Percentiles rank a stretch among this genome's conserved stretches.
phyloP scores from a whole-genome alignment of 495 filamentous ascomycete genomes.

The Aspergillus campestris region DNA sequence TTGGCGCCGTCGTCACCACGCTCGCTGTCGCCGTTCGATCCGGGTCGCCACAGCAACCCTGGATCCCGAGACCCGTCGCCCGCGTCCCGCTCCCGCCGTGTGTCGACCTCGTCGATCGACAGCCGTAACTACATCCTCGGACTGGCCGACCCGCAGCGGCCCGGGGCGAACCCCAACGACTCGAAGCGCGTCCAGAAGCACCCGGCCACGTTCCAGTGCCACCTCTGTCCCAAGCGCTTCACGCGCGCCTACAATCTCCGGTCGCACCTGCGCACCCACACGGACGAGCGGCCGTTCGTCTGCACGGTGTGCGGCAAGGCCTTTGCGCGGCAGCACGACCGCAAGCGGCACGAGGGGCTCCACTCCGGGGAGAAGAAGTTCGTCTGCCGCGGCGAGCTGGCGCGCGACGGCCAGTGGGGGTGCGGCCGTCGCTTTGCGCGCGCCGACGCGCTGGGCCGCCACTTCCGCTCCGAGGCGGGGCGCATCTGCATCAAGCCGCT shows the following conservation, averaged over 20 bases:
- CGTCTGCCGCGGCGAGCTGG: conserved; percentile 85
- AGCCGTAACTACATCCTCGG: conserved; percentile 90
- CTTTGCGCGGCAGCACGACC: conserved; percentile 88
- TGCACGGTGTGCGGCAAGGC: conserved; percentile 95
- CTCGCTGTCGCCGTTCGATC: conserved; percentile 62
- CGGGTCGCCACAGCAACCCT: conserved; percentile 30
- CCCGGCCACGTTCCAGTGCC: conserved; percentile 85
- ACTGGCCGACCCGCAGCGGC: conserved; percentile 79
- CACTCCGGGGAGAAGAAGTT: conserved; percentile 96
- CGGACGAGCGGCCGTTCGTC: conserved; percentile 88
- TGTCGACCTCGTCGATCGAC: conserved; percentile 76
- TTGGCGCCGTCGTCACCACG: conserved; percentile 42
- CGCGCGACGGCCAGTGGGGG: conserved; percentile 77
- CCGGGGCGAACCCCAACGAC: conserved; percentile 51
- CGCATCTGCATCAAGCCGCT: conserved; percentile 93
- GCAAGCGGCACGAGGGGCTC: conserved; percentile 83
- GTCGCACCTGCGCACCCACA: conserved; percentile 87
- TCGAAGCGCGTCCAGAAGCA: conserved; percentile 86
- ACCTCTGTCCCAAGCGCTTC: conserved; percentile 76
- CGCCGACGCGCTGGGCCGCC: conserved; percentile 90
- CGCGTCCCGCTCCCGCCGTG: conserved; percentile 56
- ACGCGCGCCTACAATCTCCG: conserved; percentile 85
- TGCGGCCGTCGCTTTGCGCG: conserved; percentile 90
- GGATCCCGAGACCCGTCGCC: conserved; percentile 52
- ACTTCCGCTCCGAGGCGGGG: conserved; percentile 93